These are phyloP conservation scores for Secale cereale DNA, from an alignment of 176 grass and related monocot species.

Conservation along the genomic window DNA sequence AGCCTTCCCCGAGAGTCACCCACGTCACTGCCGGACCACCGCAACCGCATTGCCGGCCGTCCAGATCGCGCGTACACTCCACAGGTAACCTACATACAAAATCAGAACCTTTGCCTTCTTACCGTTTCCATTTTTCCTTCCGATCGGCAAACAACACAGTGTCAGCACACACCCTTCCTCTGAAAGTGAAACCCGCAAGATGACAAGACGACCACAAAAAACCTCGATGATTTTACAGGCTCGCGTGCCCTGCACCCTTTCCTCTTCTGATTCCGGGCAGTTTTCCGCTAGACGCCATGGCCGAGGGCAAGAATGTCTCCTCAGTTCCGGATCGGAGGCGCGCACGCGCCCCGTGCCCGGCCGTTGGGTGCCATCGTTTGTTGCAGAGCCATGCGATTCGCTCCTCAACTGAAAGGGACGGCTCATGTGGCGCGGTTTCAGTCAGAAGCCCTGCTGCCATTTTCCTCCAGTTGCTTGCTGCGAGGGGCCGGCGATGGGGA, in stretches of 20 bases:
- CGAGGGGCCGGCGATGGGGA: background rate
- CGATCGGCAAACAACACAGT: no score
- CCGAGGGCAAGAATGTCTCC: background rate
- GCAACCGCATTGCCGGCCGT: background rate
- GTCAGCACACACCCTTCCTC: no score
- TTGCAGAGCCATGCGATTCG: background rate
- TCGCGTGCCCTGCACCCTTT: background rate
- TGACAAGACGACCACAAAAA: background rate
- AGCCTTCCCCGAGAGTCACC: background rate
- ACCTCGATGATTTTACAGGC: background rate
- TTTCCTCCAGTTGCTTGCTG: background rate
- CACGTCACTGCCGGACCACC: background rate
- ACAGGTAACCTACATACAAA: conserved; percentile 8
- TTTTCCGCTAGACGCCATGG: background rate
- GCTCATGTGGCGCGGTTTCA: background rate
- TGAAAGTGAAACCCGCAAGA: background rate
- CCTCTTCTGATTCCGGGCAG: background rate
- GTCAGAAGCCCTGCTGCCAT: background rate
- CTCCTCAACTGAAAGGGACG: background rate
- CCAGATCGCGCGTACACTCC: background rate
- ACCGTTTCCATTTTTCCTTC: background rate
- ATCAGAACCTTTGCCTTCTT: background rate
- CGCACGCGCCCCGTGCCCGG: background rate
- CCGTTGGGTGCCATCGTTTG: background rate
- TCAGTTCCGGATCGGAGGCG: background rate